These are phyloP conservation scores for Prunus mongolica DNA, from an alignment of 306 rosid genomes.

Conservation along the genomic window DNA sequence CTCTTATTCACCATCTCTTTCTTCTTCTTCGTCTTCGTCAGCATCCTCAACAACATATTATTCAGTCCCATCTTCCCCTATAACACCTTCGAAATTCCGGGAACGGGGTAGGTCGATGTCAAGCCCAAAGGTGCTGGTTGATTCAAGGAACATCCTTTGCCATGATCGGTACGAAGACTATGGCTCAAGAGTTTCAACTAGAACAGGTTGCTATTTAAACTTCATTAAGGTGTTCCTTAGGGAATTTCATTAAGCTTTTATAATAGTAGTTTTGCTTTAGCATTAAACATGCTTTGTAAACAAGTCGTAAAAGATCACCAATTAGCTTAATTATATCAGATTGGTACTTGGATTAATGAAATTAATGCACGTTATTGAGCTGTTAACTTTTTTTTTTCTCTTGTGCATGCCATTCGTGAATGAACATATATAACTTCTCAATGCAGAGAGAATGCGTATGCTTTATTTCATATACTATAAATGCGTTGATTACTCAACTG, in stretches of 20 bases:
- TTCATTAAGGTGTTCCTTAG: constrained; percentile 43
- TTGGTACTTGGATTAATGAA: background rate
- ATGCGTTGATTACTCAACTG: background rate
- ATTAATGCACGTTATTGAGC: background rate
- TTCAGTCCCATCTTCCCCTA: constrained; percentile 40
- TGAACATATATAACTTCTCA: background rate
- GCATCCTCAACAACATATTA: constrained; percentile 16
- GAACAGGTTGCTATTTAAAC: constrained; percentile 7
- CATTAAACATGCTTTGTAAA: background rate
- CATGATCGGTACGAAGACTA: constrained; percentile 20
- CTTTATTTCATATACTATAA: too few relatives aligned
- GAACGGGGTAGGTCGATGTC: background rate
- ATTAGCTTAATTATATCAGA: constrained; percentile 2
- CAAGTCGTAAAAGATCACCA: background rate
- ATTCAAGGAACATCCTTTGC: constrained; percentile 5
- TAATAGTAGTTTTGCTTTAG: constrained; percentile 17
- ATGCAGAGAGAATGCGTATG: background rate
- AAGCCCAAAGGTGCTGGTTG: constrained; percentile 8
- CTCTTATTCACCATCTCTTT: constrained; percentile 15
- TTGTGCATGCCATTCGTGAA: background rate
- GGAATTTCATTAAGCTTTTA: constrained; percentile 20
- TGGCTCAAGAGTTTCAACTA: constrained; percentile 10
- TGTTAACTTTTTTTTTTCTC: background rate
- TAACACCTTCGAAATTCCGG: constrained; percentile 5
- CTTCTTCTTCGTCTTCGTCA: constrained; percentile 26